A percentile compares a stretch with the other conserved stretches of the same genome.
These are phyloP conservation scores for Kodamaea sp. DNA, from an alignment of 1,139 yeast species.

Conservation along the genomic window DNA sequence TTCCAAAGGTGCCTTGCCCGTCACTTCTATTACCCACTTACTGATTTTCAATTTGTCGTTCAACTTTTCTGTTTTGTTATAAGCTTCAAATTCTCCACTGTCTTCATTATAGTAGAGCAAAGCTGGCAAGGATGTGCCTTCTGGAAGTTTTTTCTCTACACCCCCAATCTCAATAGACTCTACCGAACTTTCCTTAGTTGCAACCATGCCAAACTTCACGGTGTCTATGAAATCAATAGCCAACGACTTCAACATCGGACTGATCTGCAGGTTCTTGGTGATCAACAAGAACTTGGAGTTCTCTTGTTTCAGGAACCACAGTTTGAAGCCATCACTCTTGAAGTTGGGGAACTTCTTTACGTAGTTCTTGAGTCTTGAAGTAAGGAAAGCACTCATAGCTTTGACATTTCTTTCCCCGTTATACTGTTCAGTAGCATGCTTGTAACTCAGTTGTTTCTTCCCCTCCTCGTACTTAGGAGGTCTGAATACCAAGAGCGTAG, in stretches of 20 bases:
- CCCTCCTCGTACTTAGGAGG: constrained; percentile 63
- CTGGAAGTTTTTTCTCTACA: constrained; percentile 22
- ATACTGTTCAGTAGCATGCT: constrained; percentile 66
- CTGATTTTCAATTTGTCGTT: constrained; percentile 33
- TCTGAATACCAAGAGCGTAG: constrained; percentile 77
- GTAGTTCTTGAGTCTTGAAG: constrained; percentile 69
- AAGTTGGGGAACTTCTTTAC: constrained; percentile 51
- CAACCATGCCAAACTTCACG: constrained; percentile 32
- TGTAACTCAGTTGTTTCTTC: constrained; percentile 23
- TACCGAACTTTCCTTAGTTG: constrained; percentile 12
- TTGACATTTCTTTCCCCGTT: constrained; percentile 66
- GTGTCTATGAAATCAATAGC: constrained; percentile 67
- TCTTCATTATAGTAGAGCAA: constrained; percentile 31
- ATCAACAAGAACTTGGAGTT: constrained; percentile 42
- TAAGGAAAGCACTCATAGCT: constrained; percentile 58
- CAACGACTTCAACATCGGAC: constrained; percentile 68
- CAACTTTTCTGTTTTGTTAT: constrained; percentile 24
- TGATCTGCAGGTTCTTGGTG: constrained; percentile 47
- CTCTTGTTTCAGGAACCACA: constrained; percentile 29
- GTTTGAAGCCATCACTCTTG: constrained; percentile 24
- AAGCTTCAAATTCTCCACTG: constrained; percentile 22
- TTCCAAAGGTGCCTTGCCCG: constrained; percentile 34
- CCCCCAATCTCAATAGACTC: constrained; percentile 21
- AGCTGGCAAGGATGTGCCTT: constrained; percentile 25
- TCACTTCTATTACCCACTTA: constrained; percentile 35